Percentiles rank a stretch among this genome's conserved stretches.
Evolutionary conservation across 768 basidiomycete genomes (phyloP).

Genomic region (Lactarius pseudohatsudake): DNA sequence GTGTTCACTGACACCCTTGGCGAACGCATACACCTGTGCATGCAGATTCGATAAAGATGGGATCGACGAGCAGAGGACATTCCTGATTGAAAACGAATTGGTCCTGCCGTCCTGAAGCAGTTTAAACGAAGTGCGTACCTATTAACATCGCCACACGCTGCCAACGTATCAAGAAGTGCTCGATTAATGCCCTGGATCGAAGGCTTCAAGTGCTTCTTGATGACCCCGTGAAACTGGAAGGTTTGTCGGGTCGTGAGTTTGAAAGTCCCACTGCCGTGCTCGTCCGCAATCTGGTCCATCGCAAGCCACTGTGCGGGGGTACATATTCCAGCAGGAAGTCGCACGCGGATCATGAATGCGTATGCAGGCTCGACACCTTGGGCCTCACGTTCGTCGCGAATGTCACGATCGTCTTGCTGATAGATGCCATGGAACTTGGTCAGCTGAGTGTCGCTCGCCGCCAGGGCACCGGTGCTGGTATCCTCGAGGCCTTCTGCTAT

Average conservation of each 20-base stretch:
- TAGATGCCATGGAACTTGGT: slow-evolving; percentile 99
- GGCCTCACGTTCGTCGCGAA: slow-evolving; percentile 91
- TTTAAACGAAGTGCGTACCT: slow-evolving; percentile 47
- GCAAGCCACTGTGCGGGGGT: slow-evolving; percentile 88
- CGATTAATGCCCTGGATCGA: slow-evolving; percentile 96
- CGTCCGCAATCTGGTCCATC: slow-evolving; percentile 96
- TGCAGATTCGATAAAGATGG: slow-evolving; percentile 89
- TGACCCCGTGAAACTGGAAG: slow-evolving; percentile 99
- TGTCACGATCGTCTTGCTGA: slow-evolving; percentile 97
- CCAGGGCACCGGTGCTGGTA: slow-evolving; percentile 83
- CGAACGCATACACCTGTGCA: slow-evolving; percentile 76
- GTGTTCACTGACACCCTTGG: slow-evolving; percentile 79
- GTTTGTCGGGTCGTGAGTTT: slow-evolving; percentile 98
- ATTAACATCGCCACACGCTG: slow-evolving; percentile 98
- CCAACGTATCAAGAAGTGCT: slow-evolving; percentile 88
- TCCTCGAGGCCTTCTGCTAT: slow-evolving; percentile 91
- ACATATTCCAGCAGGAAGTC: slow-evolving; percentile 96
- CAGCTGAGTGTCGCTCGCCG: slow-evolving; percentile 86
- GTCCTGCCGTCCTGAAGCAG: neutral
- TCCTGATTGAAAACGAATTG: slow-evolving; percentile 46
- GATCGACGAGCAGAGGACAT: slow-evolving; percentile 89
- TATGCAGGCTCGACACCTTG: slow-evolving; percentile 95
- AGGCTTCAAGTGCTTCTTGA: slow-evolving; percentile 94
- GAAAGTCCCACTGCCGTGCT: slow-evolving; percentile 90
- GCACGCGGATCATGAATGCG: slow-evolving; percentile 97